These are phyloP conservation scores for Croton laevigatus DNA, from an alignment of 441 rosid species.

Conservation along the genomic window DNA sequence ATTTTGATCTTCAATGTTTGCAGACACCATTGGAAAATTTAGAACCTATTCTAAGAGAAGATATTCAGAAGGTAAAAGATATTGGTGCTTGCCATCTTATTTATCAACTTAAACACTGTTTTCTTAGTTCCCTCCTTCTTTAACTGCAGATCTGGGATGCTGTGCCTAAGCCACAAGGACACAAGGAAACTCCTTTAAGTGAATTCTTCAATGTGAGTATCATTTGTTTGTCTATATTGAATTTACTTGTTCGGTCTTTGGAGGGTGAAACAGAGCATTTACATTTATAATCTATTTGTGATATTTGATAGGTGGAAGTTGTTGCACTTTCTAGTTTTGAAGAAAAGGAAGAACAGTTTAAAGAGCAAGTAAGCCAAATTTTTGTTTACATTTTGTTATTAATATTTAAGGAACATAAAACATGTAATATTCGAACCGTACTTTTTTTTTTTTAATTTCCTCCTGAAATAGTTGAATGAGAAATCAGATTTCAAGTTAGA, in stretches of 20 bases:
- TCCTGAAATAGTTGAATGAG: background rate
- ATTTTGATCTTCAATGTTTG: slow-evolving; percentile 23
- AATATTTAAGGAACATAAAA: background rate
- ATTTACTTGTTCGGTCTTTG: slow-evolving; percentile 6
- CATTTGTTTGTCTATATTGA: background rate
- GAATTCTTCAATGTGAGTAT: slow-evolving; percentile 90
- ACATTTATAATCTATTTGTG: slow-evolving; percentile 19
- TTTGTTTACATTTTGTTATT: background rate
- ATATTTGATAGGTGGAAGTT: slow-evolving; percentile 76
- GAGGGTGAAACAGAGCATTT: slow-evolving; percentile 12
- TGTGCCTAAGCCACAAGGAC: slow-evolving; percentile 94
- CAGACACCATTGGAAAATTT: slow-evolving; percentile 97
- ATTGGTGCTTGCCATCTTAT: slow-evolving; percentile 16
- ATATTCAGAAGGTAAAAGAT: slow-evolving; percentile 82
- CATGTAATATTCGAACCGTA: background rate
- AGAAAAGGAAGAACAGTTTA: slow-evolving; percentile 96
- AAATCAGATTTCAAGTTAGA: background rate
- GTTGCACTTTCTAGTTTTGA: slow-evolving; percentile 97
- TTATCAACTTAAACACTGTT: slow-evolving; percentile 10
- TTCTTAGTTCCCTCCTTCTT: slow-evolving; percentile 13
- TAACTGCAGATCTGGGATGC: slow-evolving; percentile 91
- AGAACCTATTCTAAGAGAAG: slow-evolving; percentile 96
- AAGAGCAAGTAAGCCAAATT: slow-evolving; percentile 70
- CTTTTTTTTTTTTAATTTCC: background rate
- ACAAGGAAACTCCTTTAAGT: slow-evolving; percentile 87